These are phyloP conservation scores for Taphrina wiesneri DNA, from an alignment of 1,139 yeast species.

Conservation along the genomic window DNA sequence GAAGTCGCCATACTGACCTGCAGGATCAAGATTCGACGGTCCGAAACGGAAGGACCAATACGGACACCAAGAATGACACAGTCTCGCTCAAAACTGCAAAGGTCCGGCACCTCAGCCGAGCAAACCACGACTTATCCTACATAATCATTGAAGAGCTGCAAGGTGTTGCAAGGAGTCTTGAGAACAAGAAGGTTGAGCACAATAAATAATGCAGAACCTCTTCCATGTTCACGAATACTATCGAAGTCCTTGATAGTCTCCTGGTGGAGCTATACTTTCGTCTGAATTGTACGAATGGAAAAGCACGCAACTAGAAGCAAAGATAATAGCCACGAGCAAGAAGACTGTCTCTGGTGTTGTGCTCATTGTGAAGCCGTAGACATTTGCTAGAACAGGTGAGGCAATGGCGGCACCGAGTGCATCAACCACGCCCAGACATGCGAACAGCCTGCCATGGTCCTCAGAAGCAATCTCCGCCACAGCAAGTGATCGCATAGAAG, in stretches of 20 bases:
- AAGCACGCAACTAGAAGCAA: neutral
- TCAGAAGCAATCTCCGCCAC: neutral
- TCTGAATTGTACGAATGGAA: neutral
- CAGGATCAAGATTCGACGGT: neutral
- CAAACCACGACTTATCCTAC: neutral
- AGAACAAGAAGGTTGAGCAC: neutral
- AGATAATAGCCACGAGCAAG: neutral
- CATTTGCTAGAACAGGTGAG: neutral
- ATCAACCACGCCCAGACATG: neutral
- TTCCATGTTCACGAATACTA: neutral
- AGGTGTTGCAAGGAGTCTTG: neutral
- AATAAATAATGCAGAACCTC: neutral
- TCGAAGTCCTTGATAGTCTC: neutral
- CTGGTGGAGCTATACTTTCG: neutral
- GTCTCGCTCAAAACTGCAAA: neutral
- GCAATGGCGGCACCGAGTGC: conserved; percentile 7
- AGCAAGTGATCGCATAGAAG: neutral
- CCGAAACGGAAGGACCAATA: neutral
- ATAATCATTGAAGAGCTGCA: conserved; percentile 9
- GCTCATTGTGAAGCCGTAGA: neutral
- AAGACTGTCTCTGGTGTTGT: neutral
- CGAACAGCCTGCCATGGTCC: neutral
- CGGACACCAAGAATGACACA: neutral
- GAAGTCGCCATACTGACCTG: conserved; percentile 9
- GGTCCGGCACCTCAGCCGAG: neutral